Percentiles rank a stretch among this genome's conserved stretches.
These are phyloP conservation scores for Bipolaris oryzae DNA, from an alignment of 2,329 filamentous ascomycete species.

Conservation along the genomic window DNA sequence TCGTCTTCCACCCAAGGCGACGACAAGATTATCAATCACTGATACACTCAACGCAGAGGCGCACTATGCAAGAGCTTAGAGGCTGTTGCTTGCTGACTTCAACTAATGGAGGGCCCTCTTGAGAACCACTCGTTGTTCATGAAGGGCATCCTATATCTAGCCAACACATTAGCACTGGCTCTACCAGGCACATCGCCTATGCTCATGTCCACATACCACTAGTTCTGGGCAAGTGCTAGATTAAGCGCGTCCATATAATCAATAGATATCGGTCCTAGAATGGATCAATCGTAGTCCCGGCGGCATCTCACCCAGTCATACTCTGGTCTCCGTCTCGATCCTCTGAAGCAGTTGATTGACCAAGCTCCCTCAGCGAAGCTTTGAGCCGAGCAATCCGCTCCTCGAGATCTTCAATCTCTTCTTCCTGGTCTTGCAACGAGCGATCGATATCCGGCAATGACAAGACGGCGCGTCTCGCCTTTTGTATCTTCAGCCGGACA, in stretches of 20 bases:
- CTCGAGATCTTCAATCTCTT: constrained; percentile 72
- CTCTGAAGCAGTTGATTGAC: constrained; percentile 28
- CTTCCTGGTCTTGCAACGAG: constrained; percentile 69
- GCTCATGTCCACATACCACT: constrained; percentile 11
- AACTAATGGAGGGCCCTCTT: not conserved
- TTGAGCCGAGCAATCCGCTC: constrained; percentile 67
- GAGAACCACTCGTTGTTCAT: no score
- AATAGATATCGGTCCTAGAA: constrained; percentile 30
- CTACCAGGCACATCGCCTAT: not conserved
- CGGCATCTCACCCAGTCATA: constrained; percentile 45
- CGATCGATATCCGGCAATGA: constrained; percentile 73
- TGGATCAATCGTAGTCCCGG: constrained; percentile 37
- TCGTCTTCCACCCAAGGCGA: not conserved
- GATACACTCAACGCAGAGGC: not conserved
- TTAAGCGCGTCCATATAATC: constrained; percentile 43
- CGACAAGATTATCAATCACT: not conserved
- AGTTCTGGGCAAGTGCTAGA: constrained; percentile 26
- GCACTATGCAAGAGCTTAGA: not conserved
- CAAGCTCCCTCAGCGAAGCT: constrained; percentile 41
- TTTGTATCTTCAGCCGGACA: constrained; percentile 82
- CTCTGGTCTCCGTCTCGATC: constrained; percentile 38
- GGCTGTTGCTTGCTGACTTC: not conserved
- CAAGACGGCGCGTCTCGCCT: constrained; percentile 70
- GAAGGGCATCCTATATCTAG: not conserved
- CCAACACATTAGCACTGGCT: constrained; percentile 3